phyloP scores from a whole-genome alignment of 2,329 filamentous ascomycete species.

The Aspergillus sp. region DNA sequence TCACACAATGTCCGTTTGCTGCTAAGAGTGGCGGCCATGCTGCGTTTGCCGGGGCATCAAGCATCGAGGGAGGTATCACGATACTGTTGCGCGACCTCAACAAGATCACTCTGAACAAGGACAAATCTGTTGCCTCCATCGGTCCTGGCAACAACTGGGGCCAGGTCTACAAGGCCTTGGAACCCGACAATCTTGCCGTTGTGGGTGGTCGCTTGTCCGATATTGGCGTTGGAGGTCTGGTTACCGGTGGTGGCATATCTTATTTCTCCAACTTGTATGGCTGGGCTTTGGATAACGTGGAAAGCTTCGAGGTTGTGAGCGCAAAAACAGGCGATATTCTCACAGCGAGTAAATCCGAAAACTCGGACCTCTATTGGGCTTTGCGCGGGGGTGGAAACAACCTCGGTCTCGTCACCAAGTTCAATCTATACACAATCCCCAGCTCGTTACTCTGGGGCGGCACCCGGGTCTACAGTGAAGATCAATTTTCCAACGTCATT shows the following conservation, averaged over 20 bases:
- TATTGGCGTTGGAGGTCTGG: slow-evolving; percentile 25
- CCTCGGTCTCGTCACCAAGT: slow-evolving; percentile 40
- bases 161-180: slow-evolving; percentile 33
- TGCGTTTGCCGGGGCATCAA: slow-evolving; percentile 55
- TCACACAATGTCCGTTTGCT: slow-evolving; percentile 48
- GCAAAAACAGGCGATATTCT: slow-evolving; percentile 24
- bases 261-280: slow-evolving; percentile 13
- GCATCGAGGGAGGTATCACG: slow-evolving; percentile 44
- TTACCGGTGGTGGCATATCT: slow-evolving; percentile 21
- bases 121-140: slow-evolving; percentile 29
- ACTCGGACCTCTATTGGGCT: slow-evolving; percentile 43
- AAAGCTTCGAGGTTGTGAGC: slow-evolving; percentile 11
- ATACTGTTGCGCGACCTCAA: slow-evolving; percentile 35
- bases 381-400: slow-evolving; percentile 44
- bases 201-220: slow-evolving; percentile 33
- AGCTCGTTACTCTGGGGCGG: slow-evolving; percentile 44
- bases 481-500: slow-evolving; percentile 29
- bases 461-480: slow-evolving; percentile 27
- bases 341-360: slow-evolving; percentile 28
- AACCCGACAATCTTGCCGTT: slow-evolving; percentile 31
- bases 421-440: slow-evolving; percentile 41
- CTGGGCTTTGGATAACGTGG: slow-evolving; percentile 12
- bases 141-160: slow-evolving; percentile 38
- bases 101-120: slow-evolving; percentile 25
- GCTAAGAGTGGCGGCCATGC: slow-evolving; percentile 60